Percentiles rank a stretch among this genome's conserved stretches.
phyloP scores from a whole-genome alignment of 805 yeast species.

The Nematodospora valgi region DNA sequence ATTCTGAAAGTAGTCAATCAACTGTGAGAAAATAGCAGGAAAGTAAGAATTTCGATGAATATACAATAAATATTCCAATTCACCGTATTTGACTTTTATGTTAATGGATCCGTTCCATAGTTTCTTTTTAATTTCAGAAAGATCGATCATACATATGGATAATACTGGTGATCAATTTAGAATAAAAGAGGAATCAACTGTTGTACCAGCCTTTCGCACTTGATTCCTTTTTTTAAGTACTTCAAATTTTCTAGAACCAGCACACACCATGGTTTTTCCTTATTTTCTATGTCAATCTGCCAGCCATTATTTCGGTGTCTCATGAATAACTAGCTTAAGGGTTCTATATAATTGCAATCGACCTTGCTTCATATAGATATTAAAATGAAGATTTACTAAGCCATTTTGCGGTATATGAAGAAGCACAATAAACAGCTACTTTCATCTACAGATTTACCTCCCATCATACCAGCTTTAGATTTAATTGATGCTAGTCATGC shows the following conservation, averaged over 20 bases:
- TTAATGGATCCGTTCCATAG: constrained; percentile 58
- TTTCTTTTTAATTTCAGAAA: constrained; percentile 27
- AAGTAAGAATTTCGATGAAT: constrained; percentile 51
- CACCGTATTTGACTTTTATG: constrained; percentile 29
- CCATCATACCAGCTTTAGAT: constrained; percentile 19
- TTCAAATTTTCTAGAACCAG: too few species aligned
- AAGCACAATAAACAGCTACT: constrained; percentile 15
- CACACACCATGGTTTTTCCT: too few species aligned
- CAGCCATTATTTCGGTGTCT: neutral
- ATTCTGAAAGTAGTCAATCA: constrained; percentile 38
- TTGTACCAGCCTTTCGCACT: too few species aligned
- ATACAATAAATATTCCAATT: constrained; percentile 16
- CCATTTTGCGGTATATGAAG: neutral
- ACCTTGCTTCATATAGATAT: too few species aligned
- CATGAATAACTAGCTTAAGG: too few species aligned
- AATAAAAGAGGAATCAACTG: too few species aligned
- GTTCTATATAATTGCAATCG: too few species aligned
- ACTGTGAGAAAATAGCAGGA: constrained; percentile 36
- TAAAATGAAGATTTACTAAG: neutral
- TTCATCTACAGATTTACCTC: constrained; percentile 22
- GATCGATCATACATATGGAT: neutral
- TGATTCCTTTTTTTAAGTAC: too few species aligned
- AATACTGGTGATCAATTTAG: too few species aligned
- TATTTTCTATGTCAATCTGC: too few species aligned
- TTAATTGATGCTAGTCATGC: constrained; percentile 27